A percentile compares a stretch with the other conserved stretches of the same genome.
Evolutionary conservation across 2,329 filamentous ascomycete species (phyloP).

Genomic region (Alternaria sp.): DNA sequence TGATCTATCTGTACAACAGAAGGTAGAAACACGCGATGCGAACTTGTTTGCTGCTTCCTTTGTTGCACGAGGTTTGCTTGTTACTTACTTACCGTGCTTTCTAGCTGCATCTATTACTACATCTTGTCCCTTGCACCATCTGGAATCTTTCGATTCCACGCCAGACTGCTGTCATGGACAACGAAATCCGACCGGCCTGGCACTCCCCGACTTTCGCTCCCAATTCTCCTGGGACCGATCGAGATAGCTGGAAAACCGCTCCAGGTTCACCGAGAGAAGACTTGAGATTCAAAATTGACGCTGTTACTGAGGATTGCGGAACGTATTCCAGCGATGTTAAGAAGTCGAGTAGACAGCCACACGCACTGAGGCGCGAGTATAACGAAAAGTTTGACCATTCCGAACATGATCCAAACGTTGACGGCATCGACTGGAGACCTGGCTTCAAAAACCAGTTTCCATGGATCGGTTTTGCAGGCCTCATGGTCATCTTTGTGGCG

Average conservation of each 20-base stretch:
- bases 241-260: background rate
- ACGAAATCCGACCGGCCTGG: slow-evolving; percentile 1
- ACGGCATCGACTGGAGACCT: slow-evolving; percentile 33
- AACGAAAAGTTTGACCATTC: background rate
- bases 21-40: slow-evolving; percentile 9
- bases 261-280: slow-evolving; percentile 4
- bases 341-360: background rate
- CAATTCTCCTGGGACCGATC: background rate
- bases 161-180: background rate
- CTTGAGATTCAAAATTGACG: slow-evolving; percentile 8
- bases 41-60: background rate
- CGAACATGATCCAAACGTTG: slow-evolving; percentile 4
- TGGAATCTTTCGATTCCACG: background rate
- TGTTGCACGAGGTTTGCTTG: background rate
- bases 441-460: slow-evolving; percentile 31
- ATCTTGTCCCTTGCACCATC: background rate
- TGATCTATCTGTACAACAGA: background rate
- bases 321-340: background rate
- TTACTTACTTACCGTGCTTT: background rate
- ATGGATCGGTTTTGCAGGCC: slow-evolving; percentile 27
- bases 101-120: background rate
- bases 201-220: background rate
- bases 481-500: slow-evolving; percentile 24
- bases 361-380: background rate
- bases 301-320: background rate